Base-by-base conservation (phyloP, 2,329 filamentous ascomycete species). In the Fonsecaea pedrosoi region DNA sequence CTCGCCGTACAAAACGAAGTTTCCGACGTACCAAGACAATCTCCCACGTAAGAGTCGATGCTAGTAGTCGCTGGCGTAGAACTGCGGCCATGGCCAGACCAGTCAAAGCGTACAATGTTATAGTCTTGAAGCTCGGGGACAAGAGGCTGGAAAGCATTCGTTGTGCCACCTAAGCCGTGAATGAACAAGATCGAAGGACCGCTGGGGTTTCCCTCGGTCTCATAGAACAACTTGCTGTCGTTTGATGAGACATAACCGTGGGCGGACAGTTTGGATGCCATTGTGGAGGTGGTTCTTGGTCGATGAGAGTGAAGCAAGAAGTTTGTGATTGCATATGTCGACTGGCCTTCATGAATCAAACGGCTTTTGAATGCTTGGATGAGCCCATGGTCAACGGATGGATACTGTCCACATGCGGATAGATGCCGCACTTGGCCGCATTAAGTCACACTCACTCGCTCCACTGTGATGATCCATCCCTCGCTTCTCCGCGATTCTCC, bases 81-180 rank as follows among this genome's bases (percentile, higher is more conserved):
- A 1, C 82, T 84, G 10, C 83, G 75, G 1, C 85, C 85, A 68
- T 86, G 85, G 2, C 85, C 85, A 73, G 87, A 85, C 2, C 87
- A 76, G 66, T 87, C 85, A 65, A 82, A 82, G 0, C 84, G 73
- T 65, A 84, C 80, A 4, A 81, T 67, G 0, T 71, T 76, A 68
- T 79, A 73, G 13, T 74, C 67, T 6, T 70, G 64, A 9, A 80
- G 75, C 2, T 64, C 70, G 0, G 76, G 67, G 32, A 84, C 76
- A 7, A 86, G 71, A 0, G 84, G 83, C 0, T 73, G 75, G 71
- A 78, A 86, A 69, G 76, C 81, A 5, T 80, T 77, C 4, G 76
- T 76, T 0, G 78, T 82, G 1, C 80, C 82, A 2, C 84, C 84
- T 0, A 87, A 77, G 8, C 85, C 85, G 66, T 87, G 85, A 18